phyloP scores from a whole-genome alignment of 78 protist genomes.

The Emiliania huxleyi region DNA sequence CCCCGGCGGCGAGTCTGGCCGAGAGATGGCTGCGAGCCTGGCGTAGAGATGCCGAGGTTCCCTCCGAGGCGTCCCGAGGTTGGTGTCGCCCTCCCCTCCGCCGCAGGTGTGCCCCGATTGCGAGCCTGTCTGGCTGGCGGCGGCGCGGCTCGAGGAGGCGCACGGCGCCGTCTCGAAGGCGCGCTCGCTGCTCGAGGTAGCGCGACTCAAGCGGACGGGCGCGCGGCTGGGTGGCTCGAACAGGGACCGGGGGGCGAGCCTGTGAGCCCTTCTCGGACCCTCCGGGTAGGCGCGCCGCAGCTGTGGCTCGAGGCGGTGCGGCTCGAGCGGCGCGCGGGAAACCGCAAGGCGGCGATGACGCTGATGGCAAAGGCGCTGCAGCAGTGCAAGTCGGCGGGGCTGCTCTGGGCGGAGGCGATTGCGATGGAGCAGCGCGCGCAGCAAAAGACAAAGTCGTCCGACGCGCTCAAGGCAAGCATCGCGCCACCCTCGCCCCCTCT shows the following conservation, averaged over 20 bases:
- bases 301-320: slow-evolving; percentile 73
- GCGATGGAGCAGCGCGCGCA: slow-evolving; percentile 63
- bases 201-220: slow-evolving; percentile 29
- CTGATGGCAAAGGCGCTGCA: slow-evolving; percentile 68
- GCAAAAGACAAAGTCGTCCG: neutral
- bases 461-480: slow-evolving; percentile 29
- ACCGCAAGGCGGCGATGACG: slow-evolving; percentile 27
- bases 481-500: too few relatives aligned
- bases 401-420: slow-evolving; percentile 86
- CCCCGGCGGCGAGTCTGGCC: too few relatives aligned
- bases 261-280: too few relatives aligned
- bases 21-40: too few relatives aligned
- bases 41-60: too few relatives aligned
- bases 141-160: slow-evolving; percentile 59
- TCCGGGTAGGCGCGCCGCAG: slow-evolving; percentile 19
- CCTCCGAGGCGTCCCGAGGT: too few relatives aligned
- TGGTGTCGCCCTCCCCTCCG: too few relatives aligned
- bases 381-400: slow-evolving; percentile 82
- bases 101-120: too few relatives aligned
- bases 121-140: slow-evolving; percentile 79
- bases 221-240: too few relatives aligned
- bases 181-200: slow-evolving; percentile 78
- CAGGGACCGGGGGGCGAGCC: too few relatives aligned
- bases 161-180: slow-evolving; percentile 49
- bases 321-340: slow-evolving; percentile 41